phyloP scores from a whole-genome alignment of 371 early-diverging fungal genomes.

The Catenaria anguillulae region DNA sequence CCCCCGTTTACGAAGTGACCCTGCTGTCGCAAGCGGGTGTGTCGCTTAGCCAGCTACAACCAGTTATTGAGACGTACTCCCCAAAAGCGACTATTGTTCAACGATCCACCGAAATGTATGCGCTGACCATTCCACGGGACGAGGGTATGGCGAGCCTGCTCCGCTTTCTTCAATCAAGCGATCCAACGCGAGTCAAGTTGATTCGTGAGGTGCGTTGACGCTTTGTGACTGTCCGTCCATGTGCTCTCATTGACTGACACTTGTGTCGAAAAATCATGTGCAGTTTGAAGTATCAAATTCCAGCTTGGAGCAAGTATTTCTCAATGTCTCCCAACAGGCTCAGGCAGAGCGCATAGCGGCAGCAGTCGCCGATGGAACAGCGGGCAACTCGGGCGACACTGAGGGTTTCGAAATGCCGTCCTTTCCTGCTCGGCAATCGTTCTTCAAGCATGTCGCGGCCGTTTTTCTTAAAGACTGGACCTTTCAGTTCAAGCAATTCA shows the following conservation, averaged over 20 bases:
- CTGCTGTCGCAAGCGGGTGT: neutral
- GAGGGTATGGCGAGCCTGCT: neutral
- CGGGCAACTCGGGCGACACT: no score
- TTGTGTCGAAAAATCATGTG: no score
- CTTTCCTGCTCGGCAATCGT: no score
- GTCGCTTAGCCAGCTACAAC: neutral
- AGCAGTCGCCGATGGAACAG: no score
- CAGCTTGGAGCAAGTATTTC: conserved; percentile 2
- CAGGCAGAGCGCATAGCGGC: no score
- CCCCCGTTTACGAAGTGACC: conserved; percentile 20
- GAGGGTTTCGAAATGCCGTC: neutral
- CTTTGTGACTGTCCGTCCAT: no score
- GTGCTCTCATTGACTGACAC: no score
- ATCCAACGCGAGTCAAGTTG: neutral
- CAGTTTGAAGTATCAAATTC: neutral
- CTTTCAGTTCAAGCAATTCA: no score
- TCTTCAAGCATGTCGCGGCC: no score
- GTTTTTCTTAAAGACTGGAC: no score
- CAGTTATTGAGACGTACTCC: neutral
- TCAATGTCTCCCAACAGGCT: neutral
- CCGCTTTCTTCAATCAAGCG: neutral
- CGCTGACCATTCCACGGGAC: neutral
- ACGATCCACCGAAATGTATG: neutral
- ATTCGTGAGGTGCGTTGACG: no score
- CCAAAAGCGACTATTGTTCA: neutral